Evolutionary conservation across 441 rosid species (phyloP).

Genomic region (Eutrema salsugineum): DNA sequence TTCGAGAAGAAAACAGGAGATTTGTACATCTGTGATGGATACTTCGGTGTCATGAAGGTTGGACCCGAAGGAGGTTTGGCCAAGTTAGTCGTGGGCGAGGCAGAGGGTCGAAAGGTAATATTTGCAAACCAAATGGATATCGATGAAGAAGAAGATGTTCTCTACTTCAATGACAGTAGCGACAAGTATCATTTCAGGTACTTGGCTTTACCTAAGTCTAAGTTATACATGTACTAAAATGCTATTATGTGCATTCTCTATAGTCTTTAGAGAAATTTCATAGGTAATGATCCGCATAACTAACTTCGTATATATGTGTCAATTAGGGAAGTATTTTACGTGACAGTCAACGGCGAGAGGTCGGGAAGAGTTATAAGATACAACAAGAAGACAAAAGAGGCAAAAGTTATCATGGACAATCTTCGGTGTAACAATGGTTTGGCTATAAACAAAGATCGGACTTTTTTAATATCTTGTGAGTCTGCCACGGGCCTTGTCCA

Average conservation of each 20-base stretch:
- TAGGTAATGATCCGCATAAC: too few relatives aligned
- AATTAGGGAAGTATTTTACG: conserved; percentile 17
- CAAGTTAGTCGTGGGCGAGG: conserved; percentile 41
- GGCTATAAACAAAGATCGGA: conserved; percentile 57
- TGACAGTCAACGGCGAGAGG: conserved; percentile 38
- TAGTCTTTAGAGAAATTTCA: too few relatives aligned
- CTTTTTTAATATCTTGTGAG: conserved; percentile 54
- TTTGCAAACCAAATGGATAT: conserved; percentile 69
- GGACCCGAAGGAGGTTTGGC: conserved; percentile 73
- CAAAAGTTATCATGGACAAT: conserved; percentile 41
- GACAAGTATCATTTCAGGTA: conserved; percentile 53
- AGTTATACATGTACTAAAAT: too few relatives aligned
- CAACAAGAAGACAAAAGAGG: conserved; percentile 43
- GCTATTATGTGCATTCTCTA: too few relatives aligned
- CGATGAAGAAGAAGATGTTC: conserved; percentile 52
- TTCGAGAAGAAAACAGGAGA: conserved; percentile 35
- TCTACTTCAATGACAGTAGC: conserved; percentile 77
- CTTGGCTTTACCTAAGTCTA: not conserved
- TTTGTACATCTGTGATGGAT: conserved; percentile 44
- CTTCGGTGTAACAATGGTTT: conserved; percentile 67
- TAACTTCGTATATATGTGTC: not conserved
- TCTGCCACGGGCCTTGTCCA: conserved; percentile 34
- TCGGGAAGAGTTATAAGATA: conserved; percentile 65
- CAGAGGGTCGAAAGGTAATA: conserved; percentile 42
- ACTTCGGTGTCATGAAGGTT: conserved; percentile 34